These are phyloP conservation scores for Helminthosporium solani DNA, from an alignment of 2,329 filamentous ascomycete species.

Conservation along the genomic window DNA sequence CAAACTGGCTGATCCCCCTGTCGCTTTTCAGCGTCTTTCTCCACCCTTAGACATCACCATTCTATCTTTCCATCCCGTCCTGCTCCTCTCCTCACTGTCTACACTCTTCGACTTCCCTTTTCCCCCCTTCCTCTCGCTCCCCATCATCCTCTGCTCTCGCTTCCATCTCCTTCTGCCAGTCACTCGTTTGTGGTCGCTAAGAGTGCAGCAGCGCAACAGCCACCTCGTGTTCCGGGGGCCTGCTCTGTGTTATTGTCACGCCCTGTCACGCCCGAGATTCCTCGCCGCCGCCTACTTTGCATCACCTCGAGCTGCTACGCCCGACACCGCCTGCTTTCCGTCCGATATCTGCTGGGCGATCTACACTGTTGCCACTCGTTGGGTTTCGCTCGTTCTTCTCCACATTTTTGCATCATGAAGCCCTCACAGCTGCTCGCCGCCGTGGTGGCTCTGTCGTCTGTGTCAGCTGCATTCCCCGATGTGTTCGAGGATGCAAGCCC, in stretches of 20 bases:
- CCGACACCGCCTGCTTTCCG: slow-evolving; percentile 16
- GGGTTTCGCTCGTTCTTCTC: slow-evolving; percentile 1
- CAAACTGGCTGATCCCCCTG: slow-evolving; percentile 6
- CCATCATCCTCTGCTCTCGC: slow-evolving; percentile 20
- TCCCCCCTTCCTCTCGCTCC: slow-evolving; percentile 12
- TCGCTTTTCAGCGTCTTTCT: slow-evolving; percentile 10
- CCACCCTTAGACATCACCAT: slow-evolving; percentile 5
- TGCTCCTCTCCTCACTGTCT: slow-evolving; percentile 3
- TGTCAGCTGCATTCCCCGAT: slow-evolving; percentile 36
- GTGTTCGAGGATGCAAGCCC: slow-evolving; percentile 35
- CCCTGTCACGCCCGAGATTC: slow-evolving; percentile 19
- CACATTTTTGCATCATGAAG: slow-evolving; percentile 28
- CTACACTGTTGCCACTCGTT: slow-evolving; percentile 6
- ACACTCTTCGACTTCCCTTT: slow-evolving; percentile 10
- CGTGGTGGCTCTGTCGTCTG: slow-evolving; percentile 40
- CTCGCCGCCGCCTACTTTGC: slow-evolving; percentile 4
- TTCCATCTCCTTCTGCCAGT: slow-evolving; percentile 28
- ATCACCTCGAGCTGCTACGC: slow-evolving; percentile 3
- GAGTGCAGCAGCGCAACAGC: slow-evolving; percentile 16
- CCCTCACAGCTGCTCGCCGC: slow-evolving; percentile 42
- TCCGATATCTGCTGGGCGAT: slow-evolving; percentile 5
- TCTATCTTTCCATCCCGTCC: background rate
- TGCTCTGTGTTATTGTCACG: slow-evolving; percentile 28
- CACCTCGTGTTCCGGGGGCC: slow-evolving; percentile 15
- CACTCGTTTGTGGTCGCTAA: slow-evolving; percentile 37